A percentile compares a stretch with the other conserved stretches of the same genome.
Evolutionary conservation across 768 basidiomycete species (phyloP).

Genomic region (Coprinopsis marcescibilis): DNA sequence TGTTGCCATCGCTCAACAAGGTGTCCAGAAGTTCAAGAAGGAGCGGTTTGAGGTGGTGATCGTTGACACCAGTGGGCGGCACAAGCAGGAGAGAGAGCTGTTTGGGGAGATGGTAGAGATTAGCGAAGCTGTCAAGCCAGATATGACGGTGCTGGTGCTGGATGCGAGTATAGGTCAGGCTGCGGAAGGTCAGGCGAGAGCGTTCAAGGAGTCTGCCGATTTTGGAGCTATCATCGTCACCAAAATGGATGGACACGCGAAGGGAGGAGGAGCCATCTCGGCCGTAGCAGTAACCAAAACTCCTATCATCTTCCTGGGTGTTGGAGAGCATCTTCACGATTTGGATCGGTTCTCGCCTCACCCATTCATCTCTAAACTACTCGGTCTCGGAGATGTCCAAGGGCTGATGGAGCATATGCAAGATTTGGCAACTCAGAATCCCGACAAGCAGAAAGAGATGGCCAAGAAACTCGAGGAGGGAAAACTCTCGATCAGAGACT

Average conservation of each 20-base stretch:
- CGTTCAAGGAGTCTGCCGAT: slow-evolving; percentile 96
- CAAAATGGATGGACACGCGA: slow-evolving; percentile 99
- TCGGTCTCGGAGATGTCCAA: slow-evolving; percentile 95
- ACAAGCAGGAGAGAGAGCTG: slow-evolving; percentile 94
- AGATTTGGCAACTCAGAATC: slow-evolving; percentile 87
- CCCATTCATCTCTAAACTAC: slow-evolving; percentile 93
- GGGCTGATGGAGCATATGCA: slow-evolving; percentile 99
- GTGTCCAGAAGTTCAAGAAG: slow-evolving; percentile 96
- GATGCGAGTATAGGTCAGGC: slow-evolving; percentile 99
- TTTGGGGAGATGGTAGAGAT: slow-evolving; percentile 99
- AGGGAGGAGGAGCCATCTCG: slow-evolving; percentile 98
- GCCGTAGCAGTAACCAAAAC: slow-evolving; percentile 99
- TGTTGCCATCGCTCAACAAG: slow-evolving; percentile 88
- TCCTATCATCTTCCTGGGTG: slow-evolving; percentile 97
- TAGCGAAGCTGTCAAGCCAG: slow-evolving; percentile 84
- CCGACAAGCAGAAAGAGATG: slow-evolving; percentile 97
- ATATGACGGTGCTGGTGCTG: slow-evolving; percentile 93
- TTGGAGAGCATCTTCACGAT: slow-evolving; percentile 96
- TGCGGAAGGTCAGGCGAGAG: slow-evolving; percentile 91
- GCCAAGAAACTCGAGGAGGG: slow-evolving; percentile 97
- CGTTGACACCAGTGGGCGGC: slow-evolving; percentile 95
- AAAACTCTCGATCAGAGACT: slow-evolving; percentile 93
- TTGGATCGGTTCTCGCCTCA: slow-evolving; percentile 94
- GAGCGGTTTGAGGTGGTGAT: slow-evolving; percentile 98
- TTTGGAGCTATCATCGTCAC: slow-evolving; percentile 99